Evolutionary conservation across 192 early-diverging fungal genomes (phyloP).

Genomic region (Chytriomyces hyalinus): DNA sequence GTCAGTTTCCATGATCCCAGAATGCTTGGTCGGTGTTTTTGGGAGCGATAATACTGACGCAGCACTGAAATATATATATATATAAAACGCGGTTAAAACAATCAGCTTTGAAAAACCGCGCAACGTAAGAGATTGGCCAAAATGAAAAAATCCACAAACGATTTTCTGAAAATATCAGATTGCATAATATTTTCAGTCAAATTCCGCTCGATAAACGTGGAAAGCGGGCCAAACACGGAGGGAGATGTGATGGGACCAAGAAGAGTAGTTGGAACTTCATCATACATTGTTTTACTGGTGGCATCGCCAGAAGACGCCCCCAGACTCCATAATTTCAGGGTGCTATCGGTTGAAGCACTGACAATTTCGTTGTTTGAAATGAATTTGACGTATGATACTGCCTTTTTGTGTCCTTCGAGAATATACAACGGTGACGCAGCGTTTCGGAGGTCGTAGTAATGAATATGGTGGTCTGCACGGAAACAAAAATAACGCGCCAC

Average conservation of each 20-base stretch:
- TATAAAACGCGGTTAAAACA: neutral
- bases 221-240: conserved; percentile 18
- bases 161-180: conserved; percentile 13
- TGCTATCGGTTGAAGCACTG: conserved; percentile 91
- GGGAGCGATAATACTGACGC: neutral
- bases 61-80: neutral
- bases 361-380: conserved; percentile 77
- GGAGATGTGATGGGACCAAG: neutral
- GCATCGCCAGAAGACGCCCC: neutral
- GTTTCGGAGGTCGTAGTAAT: conserved; percentile 89
- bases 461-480: conserved; percentile 80
- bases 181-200: conserved; percentile 20
- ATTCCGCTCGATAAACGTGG: conserved; percentile 27
- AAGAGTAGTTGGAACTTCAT: neutral
- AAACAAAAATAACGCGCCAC: conserved; percentile 2
- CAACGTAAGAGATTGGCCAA: neutral
- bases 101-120: conserved; percentile 7
- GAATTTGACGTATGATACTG: conserved; percentile 95
- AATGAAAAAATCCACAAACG: conserved; percentile 4
- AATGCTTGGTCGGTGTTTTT: neutral
- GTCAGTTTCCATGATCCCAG: neutral
- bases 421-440: conserved; percentile 70
- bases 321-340: conserved; percentile 85
- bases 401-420: conserved; percentile 87
- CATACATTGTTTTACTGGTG: neutral